A percentile compares a stretch with the other conserved stretches of the same genome.
Conservation (phyloP, 805 yeast species). For the Maudiozyma barnettii region DNA sequence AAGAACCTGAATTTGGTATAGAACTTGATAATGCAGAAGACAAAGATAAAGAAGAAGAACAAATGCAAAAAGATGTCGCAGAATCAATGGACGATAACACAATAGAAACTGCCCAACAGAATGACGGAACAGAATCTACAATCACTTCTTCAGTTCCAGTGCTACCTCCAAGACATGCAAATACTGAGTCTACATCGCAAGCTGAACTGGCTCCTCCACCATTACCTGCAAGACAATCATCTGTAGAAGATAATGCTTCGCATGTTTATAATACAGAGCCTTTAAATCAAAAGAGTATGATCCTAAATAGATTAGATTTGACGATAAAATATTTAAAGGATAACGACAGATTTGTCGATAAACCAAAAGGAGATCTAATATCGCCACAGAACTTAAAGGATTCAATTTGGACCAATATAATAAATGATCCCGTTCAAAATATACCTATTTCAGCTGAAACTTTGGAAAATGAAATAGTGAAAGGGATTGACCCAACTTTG, state of each 20-base stretch:
- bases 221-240: conserved; percentile 1
- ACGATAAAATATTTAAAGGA: conserved; percentile 4
- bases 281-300: conserved; percentile 1
- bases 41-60: too few relatives aligned
- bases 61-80: neutral
- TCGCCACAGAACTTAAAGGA: neutral
- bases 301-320: conserved; percentile 4
- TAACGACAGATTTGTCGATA: conserved; percentile 4
- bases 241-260: neutral
- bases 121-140: neutral
- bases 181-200: neutral
- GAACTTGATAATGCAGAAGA: neutral
- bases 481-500: conserved; percentile 2
- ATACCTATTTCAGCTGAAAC: neutral
- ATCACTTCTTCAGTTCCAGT: neutral
- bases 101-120: neutral
- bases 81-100: neutral
- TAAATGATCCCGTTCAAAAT: conserved; percentile 3
- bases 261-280: neutral
- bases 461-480: conserved; percentile 2
- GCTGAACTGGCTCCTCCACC: neutral
- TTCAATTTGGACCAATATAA: conserved; percentile 2
- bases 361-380: neutral
- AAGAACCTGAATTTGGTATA: neutral
- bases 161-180: neutral